Conservation (phyloP, 257 asterid genomes). For the Przewalskia tangutica region DNA sequence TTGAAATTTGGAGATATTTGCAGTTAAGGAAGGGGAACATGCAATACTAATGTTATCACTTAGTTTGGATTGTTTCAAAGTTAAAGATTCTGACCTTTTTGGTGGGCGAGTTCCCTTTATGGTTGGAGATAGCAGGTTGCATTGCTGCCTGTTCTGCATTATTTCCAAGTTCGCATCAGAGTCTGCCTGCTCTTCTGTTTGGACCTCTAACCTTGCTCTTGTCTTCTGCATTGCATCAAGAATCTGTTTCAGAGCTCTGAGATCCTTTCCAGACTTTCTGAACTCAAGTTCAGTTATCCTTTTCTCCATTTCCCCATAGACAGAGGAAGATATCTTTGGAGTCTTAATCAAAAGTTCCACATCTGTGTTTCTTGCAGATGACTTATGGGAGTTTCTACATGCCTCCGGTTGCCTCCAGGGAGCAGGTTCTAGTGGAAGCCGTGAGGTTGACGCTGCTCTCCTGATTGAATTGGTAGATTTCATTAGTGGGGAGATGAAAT, state of each 20-base stretch:
- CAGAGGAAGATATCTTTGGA: constrained; percentile 38
- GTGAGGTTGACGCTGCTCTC: constrained; percentile 31
- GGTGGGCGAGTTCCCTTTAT: constrained; percentile 25
- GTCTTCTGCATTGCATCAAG: constrained; percentile 84
- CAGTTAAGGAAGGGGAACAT: constrained; percentile 16
- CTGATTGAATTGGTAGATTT: constrained; percentile 18
- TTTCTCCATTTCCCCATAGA: constrained; percentile 79
- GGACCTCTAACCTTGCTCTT: constrained; percentile 36
- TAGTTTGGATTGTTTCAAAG: constrained; percentile 32
- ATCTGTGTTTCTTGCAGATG: constrained; percentile 26
- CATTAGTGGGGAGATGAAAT: constrained; percentile 25
- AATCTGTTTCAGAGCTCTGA: constrained; percentile 87
- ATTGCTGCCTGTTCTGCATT: constrained; percentile 14
- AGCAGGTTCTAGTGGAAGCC: constrained; percentile 78
- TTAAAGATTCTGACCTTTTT: constrained; percentile 30
- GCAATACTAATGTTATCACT: constrained; percentile 19
- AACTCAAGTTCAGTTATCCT: constrained; percentile 74
- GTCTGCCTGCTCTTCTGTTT: constrained; percentile 29
- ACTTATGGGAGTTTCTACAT: constrained; percentile 30
- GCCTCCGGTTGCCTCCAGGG: constrained; percentile 66
- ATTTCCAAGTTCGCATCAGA: constrained; percentile 8
- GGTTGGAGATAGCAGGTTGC: constrained; percentile 19
- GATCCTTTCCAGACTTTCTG: constrained; percentile 73
- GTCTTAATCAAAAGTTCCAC: constrained; percentile 17
- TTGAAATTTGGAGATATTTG: constrained; percentile 5